Evolutionary conservation across 1,284 basidiomycete species (phyloP), one percentile per base, ranked within the genome.

Genomic region (Ceratobasidium sp.): DNA sequence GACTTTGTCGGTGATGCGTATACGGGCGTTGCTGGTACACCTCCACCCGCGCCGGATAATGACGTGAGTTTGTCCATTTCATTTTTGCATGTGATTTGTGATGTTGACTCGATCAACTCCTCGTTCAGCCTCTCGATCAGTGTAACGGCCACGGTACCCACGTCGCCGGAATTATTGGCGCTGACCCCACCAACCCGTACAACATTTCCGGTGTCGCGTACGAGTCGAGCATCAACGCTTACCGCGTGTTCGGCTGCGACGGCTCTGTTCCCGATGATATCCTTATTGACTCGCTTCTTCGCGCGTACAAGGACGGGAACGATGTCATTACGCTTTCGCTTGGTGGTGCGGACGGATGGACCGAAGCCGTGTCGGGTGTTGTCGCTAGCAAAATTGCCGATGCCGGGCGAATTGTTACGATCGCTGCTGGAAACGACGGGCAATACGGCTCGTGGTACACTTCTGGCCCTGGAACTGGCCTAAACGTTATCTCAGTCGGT

Each of bases 261-360:
- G 75, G 75, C 20, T 54, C 39, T 5, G 39, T 51, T 6, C 28
- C 53, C 1, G 77, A 78, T 31, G 77, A 78, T 37, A 39, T 78
- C 4, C 56, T 77, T 26, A 56, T 80, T 26, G 74, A 78, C 26
- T 65, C 78, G 11, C 53, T 81, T n/a, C 45, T 79, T 11, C 79
- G 61, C 13, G 77, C 76, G 2, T 82, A 83, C 75, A 75, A 80
- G 15, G 82, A 84, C 35, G 81, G 81, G 11, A 80, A 82, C 67
- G 85, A 87, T 76, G 80, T 87, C 28, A 83, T 87, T 80, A 85
- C 84, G 75, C 81, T 87, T 47, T 85, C 83, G 60, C 80, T 87
- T n/a, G 75, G 76, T 35, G 64, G 54, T 33, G 54, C 56, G 5
- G 63, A 81, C 26, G 82, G 82, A 2, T 85, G 84, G 85, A 81